Percentiles rank a stretch among this genome's conserved stretches.
Evolutionary conservation across 106 monocot genomes (phyloP).

Genomic region (Dendrobium huoshanense): DNA sequence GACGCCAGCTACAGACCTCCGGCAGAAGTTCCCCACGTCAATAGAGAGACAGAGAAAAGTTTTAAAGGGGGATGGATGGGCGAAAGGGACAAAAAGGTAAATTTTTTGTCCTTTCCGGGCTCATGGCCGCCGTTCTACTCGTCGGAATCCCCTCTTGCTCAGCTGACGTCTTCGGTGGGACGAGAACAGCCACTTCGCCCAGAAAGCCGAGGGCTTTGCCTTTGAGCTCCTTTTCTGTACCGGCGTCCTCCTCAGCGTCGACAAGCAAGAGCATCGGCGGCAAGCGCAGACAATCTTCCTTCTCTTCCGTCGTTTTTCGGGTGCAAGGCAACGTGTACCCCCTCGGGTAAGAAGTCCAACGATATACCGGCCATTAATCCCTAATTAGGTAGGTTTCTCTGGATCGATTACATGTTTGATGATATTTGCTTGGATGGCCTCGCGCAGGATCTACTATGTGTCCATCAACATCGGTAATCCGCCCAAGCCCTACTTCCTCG

Average conservation of each 20-base stretch:
- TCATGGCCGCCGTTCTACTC: neutral
- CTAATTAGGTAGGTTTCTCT: neutral
- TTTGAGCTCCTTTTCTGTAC: neutral
- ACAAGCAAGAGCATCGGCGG: neutral
- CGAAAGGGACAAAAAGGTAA: neutral
- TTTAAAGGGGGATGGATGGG: neutral
- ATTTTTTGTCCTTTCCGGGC: neutral
- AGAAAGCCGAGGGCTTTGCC: slow-evolving; percentile 8
- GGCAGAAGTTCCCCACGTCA: no score
- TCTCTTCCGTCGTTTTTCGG: slow-evolving; percentile 69
- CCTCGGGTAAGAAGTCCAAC: slow-evolving; percentile 37
- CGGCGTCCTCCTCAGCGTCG: neutral
- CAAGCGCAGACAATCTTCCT: neutral
- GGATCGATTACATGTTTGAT: neutral
- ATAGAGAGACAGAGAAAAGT: neutral
- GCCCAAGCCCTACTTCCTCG: slow-evolving; percentile 83
- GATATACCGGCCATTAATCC: neutral
- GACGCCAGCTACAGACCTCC: neutral
- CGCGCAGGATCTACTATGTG: slow-evolving; percentile 37
- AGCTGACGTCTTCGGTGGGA: slow-evolving; percentile 11
- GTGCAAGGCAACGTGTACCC: slow-evolving; percentile 87
- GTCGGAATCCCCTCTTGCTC: neutral
- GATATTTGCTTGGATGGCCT: neutral
- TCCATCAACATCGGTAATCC: slow-evolving; percentile 70
- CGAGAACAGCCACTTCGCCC: neutral